A percentile compares a stretch with the other conserved stretches of the same genome.
Evolutionary conservation across 495 filamentous ascomycete species (phyloP).

Genomic region (Trichoderma virens): DNA sequence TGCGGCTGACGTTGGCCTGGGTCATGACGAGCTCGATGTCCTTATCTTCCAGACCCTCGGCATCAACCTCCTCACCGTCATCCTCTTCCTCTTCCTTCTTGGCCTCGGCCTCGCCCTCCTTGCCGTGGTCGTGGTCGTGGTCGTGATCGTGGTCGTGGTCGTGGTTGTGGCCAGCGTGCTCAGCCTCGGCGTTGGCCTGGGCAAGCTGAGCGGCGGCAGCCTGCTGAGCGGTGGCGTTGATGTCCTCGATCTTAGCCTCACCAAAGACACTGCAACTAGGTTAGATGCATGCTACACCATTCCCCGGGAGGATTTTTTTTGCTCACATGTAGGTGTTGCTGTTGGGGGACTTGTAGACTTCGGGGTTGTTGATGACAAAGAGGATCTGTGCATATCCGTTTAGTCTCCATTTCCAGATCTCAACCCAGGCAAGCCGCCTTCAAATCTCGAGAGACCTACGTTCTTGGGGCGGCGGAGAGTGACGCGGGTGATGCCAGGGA

Average conservation of each 20-base stretch:
- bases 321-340: conserved; percentile 99
- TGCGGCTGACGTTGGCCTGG: conserved; percentile 89
- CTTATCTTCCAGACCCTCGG: conserved; percentile 89
- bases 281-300: conserved; percentile 3
- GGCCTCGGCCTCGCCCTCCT: conserved; percentile 61
- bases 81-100: conserved; percentile 85
- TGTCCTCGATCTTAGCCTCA: conserved; percentile 98
- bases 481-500: conserved; percentile 95
- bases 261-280: conserved; percentile 91
- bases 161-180: conserved; percentile 57
- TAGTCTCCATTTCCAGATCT: conserved; percentile 16
- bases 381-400: conserved; percentile 60
- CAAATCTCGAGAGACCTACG: conserved; percentile 49
- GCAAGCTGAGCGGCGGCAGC: conserved; percentile 87
- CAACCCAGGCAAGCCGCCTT: not conserved
- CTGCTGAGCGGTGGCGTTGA: conserved; percentile 94
- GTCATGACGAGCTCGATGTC: conserved; percentile 99
- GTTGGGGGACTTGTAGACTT: conserved; percentile 96
- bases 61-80: conserved; percentile 92
- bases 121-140: conserved; percentile 58
- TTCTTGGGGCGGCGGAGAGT: conserved; percentile 97
- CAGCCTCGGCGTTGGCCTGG: conserved; percentile 47
- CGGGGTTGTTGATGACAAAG: conserved; percentile 98
- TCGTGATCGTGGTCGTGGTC: conserved; percentile 61
- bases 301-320: no score